These are phyloP conservation scores for Crataegus laevigata DNA, from an alignment of 306 rosid genomes.

Conservation along the genomic window DNA sequence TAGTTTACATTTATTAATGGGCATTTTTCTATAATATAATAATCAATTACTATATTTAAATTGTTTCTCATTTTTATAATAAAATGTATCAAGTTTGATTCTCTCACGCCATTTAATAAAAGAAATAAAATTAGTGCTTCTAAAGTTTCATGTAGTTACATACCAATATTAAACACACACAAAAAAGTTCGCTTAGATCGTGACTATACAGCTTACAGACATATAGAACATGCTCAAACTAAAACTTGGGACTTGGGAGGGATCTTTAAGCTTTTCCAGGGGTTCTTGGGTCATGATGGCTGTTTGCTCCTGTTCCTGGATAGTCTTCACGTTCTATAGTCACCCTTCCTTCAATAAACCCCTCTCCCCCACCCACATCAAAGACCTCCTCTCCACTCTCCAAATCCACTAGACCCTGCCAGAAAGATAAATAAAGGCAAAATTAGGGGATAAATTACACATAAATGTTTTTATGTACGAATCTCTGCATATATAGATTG, in stretches of 20 bases:
- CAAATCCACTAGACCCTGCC: constrained; percentile 21
- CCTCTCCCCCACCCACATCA: not conserved
- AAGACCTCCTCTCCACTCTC: not conserved
- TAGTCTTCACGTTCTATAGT: constrained; percentile 48
- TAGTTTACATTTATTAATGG: too few relatives aligned
- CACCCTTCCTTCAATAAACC: constrained; percentile 29
- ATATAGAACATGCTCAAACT: not conserved
- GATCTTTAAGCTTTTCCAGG: constrained; percentile 29
- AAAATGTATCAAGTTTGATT: not conserved
- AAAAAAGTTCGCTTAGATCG: not conserved
- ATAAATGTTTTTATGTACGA: not conserved
- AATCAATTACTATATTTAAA: too few relatives aligned
- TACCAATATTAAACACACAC: not conserved
- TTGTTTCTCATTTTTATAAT: too few relatives aligned
- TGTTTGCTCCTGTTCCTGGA: constrained; percentile 65
- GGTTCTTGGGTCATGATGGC: constrained; percentile 45
- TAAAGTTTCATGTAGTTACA: not conserved
- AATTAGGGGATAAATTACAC: not conserved
- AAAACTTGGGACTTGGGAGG: not conserved
- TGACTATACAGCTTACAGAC: not conserved
- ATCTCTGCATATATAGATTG: not conserved
- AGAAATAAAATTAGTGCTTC: not conserved
- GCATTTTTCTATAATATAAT: too few relatives aligned
- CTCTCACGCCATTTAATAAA: not conserved
- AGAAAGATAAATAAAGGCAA: not conserved